phyloP scores from a whole-genome alignment of 768 basidiomycete genomes.

The Boletus pseudopeckii region DNA sequence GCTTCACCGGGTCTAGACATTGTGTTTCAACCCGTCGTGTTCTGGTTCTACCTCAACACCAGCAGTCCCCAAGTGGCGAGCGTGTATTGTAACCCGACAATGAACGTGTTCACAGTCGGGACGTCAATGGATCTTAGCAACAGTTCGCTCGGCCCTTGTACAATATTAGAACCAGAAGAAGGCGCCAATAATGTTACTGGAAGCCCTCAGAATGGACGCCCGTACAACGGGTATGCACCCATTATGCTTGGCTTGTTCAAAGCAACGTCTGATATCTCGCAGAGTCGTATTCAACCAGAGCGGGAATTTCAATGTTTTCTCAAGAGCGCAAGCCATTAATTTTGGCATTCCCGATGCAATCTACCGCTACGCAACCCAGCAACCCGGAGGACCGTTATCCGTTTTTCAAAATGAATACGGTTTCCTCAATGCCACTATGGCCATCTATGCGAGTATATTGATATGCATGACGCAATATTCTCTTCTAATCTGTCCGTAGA shows the following conservation, averaged over 20 bases:
- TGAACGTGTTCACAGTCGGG: slow-evolving; percentile 42
- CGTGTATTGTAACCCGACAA: slow-evolving; percentile 56
- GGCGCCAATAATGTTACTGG: slow-evolving; percentile 53
- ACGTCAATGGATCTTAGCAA: slow-evolving; percentile 45
- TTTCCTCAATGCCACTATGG: slow-evolving; percentile 49
- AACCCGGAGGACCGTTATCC: slow-evolving; percentile 38
- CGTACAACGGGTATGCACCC: slow-evolving; percentile 55
- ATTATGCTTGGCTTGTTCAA: not conserved
- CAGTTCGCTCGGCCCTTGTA: slow-evolving; percentile 39
- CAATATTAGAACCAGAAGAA: slow-evolving; percentile 25
- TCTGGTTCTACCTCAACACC: slow-evolving; percentile 56
- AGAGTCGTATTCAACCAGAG: slow-evolving; percentile 43
- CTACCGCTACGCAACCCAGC: slow-evolving; percentile 47
- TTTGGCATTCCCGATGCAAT: slow-evolving; percentile 62
- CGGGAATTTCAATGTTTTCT: slow-evolving; percentile 45
- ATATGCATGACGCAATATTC: not conserved
- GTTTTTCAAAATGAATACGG: slow-evolving; percentile 48
- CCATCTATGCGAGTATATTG: slow-evolving; percentile 31
- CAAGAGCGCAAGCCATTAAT: slow-evolving; percentile 46
- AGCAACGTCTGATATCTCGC: not conserved
- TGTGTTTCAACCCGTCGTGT: slow-evolving; percentile 56
- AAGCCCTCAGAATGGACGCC: slow-evolving; percentile 38
- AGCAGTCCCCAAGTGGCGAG: slow-evolving; percentile 40
- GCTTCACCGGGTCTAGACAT: slow-evolving; percentile 30
- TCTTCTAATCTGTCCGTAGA: slow-evolving; percentile 34